Evolutionary conservation across 805 yeast species (phyloP).

Genomic region (Torulaspora microellipsoides): DNA sequence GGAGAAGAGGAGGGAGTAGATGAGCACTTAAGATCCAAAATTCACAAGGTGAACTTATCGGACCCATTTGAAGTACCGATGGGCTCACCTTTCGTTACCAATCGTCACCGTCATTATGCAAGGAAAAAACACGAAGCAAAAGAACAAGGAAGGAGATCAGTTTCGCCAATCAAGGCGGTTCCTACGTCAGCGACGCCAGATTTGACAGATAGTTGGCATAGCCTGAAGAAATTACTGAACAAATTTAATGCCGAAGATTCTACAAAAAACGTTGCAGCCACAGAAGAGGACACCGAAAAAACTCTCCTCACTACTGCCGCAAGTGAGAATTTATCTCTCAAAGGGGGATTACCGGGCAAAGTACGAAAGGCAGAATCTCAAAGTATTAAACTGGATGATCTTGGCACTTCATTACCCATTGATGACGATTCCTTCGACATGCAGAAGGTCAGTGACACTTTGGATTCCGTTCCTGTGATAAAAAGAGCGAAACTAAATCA

Average conservation of each 20-base stretch:
- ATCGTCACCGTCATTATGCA: conserved; percentile 22
- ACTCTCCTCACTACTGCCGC: not conserved
- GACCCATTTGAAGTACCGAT: conserved; percentile 6
- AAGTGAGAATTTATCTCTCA: not conserved
- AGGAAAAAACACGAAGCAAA: conserved; percentile 21
- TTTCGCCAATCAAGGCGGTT: conserved; percentile 24
- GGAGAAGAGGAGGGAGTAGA: not conserved
- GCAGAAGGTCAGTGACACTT: conserved; percentile 23
- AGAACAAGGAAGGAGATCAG: conserved; percentile 18
- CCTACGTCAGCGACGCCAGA: conserved; percentile 15
- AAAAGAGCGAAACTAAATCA: conserved; percentile 15
- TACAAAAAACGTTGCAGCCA: not conserved
- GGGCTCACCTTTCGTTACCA: conserved; percentile 17
- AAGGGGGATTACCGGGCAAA: conserved; percentile 1
- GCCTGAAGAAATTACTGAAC: conserved; percentile 17
- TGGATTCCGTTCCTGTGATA: conserved; percentile 20
- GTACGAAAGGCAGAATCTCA: conserved; percentile 11
- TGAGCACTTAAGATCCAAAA: conserved; percentile 5
- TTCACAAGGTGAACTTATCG: conserved; percentile 10
- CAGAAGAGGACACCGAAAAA: not conserved
- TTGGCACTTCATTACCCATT: conserved; percentile 15
- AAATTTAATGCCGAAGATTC: conserved; percentile 7
- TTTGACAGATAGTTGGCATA: conserved; percentile 17
- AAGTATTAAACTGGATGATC: conserved; percentile 16
- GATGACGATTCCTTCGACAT: conserved; percentile 24